phyloP scores from a whole-genome alignment of 768 basidiomycete genomes.

The Suillus bovinus region DNA sequence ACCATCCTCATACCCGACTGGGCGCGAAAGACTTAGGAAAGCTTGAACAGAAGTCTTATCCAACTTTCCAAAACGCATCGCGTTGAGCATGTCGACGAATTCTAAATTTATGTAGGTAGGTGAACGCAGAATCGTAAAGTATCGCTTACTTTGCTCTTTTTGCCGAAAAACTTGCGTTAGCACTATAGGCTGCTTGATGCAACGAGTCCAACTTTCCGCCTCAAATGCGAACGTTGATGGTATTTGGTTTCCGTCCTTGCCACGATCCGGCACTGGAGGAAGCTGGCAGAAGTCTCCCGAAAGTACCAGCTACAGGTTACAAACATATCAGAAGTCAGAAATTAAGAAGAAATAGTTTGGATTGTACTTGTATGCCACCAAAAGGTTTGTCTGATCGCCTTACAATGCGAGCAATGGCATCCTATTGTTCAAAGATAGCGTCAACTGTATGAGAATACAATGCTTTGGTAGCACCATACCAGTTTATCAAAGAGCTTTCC shows the following conservation, averaged over 20 bases:
- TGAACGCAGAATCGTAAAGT: not conserved
- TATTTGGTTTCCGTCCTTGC: conserved; percentile 48
- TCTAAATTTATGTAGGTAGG: conserved; percentile 28
- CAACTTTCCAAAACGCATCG: conserved; percentile 77
- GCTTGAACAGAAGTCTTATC: conserved; percentile 39
- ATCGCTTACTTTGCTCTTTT: conserved; percentile 65
- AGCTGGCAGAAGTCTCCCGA: conserved; percentile 93
- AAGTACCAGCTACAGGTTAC: conserved; percentile 59
- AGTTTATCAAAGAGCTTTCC: conserved; percentile 81
- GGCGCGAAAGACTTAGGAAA: conserved; percentile 59
- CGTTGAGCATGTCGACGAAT: conserved; percentile 86
- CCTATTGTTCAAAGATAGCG: conserved; percentile 43
- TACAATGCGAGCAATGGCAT: conserved; percentile 59
- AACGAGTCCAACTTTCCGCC: conserved; percentile 66
- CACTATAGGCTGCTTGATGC: conserved; percentile 55
- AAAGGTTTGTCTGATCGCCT: conserved; percentile 60
- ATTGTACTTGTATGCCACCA: conserved; percentile 89
- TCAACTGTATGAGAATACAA: conserved; percentile 28
- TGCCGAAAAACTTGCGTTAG: conserved; percentile 85
- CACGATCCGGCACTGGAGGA: conserved; percentile 68
- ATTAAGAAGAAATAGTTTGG: conserved; percentile 23
- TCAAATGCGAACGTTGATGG: conserved; percentile 76
- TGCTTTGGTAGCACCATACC: conserved; percentile 35
- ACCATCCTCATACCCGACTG: conserved; percentile 63
- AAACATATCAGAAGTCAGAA: conserved; percentile 6